Conservation (phyloP, 345 rosid genomes). For the Barbarea vulgaris region DNA sequence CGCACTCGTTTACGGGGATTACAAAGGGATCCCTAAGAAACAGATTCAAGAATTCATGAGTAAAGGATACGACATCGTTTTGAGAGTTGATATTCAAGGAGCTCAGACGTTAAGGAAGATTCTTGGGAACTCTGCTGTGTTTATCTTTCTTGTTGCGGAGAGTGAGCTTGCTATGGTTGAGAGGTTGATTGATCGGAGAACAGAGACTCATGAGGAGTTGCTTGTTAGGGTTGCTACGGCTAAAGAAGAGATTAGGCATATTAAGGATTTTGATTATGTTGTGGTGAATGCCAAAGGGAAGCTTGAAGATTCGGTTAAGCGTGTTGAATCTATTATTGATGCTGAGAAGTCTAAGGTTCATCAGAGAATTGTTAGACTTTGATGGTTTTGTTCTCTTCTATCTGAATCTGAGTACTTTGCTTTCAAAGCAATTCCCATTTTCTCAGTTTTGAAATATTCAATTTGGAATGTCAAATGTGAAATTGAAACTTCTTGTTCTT, state of each 20-base stretch:
- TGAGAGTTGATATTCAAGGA: conserved; percentile 88
- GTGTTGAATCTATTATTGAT: conserved; percentile 74
- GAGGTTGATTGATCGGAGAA: conserved; percentile 75
- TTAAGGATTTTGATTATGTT: conserved; percentile 67
- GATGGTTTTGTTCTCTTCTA: conserved; percentile 4
- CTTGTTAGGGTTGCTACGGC: conserved; percentile 78
- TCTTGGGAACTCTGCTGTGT: conserved; percentile 71
- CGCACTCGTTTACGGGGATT: conserved; percentile 80
- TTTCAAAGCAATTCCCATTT: conserved; percentile 8
- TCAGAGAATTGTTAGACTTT: conserved; percentile 60
- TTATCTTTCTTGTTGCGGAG: conserved; percentile 75
- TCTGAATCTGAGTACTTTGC: conserved; percentile 30
- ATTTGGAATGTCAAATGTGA: conserved; percentile 41
- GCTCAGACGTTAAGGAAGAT: conserved; percentile 67
- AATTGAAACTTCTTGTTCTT: neutral
- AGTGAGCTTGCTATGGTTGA: conserved; percentile 71
- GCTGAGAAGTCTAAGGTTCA: conserved; percentile 87
- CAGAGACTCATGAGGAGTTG: conserved; percentile 72
- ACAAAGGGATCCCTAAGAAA: conserved; percentile 79
- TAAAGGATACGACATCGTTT: conserved; percentile 65
- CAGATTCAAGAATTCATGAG: conserved; percentile 74
- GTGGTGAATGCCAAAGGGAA: conserved; percentile 77
- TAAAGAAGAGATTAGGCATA: conserved; percentile 70
- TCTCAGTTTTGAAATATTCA: conserved; percentile 45
- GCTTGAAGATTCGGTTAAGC: conserved; percentile 67